Base-by-base conservation (phyloP, 2,329 filamentous ascomycete genomes). In the Sclerotinia spermophila region DNA sequence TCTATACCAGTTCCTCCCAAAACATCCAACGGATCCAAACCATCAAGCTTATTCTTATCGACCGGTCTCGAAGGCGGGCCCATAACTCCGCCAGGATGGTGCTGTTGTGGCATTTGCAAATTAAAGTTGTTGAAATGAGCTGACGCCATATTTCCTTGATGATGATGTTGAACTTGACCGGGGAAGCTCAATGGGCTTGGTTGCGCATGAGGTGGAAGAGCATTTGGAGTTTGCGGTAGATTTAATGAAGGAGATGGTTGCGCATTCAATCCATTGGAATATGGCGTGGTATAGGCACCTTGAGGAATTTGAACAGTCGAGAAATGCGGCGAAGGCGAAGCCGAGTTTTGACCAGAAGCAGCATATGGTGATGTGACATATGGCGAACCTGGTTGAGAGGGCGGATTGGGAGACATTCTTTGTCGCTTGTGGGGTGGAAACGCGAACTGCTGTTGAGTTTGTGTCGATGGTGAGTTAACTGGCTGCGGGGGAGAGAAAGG, bases 1-100 rank as follows among this genome's bases (percentile, higher is more conserved):
- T 97, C 92, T 73, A 97, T 93, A 65, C 93, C 94, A 24, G 93
- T 95, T 27, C 92, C 92, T 27, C 90, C 90, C 69, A 97, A 82
- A 66, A 94, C 92, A 81, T 97, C 94, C 74, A 91, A 92, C 60
- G 94, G 86, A 77, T 97, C 93, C 76, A 94, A 84, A 69, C 86
- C 85, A 74, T 89, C 93, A 19, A 86, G 85, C 58, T 88, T 79
- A 24, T 72, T 61, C 61, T 77, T 79, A 71, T 91, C 90, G 27
- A 84, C 84, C 71, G 84, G 88, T 77, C 86, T 88, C 76, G 86
- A 89, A 76, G 86, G 88, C 72, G 83, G 87, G 0, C 85, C 86
- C 86, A 87, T 90, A 60, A 79, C 76, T 70, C 81, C 83, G 15
- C 76, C 77, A 71, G 80, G 83, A 15, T 76, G 75, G 44, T 76